A percentile compares a stretch with the other conserved stretches of the same genome.
Conservation (phyloP, 805 yeast species). For the Candida mattraensis region DNA sequence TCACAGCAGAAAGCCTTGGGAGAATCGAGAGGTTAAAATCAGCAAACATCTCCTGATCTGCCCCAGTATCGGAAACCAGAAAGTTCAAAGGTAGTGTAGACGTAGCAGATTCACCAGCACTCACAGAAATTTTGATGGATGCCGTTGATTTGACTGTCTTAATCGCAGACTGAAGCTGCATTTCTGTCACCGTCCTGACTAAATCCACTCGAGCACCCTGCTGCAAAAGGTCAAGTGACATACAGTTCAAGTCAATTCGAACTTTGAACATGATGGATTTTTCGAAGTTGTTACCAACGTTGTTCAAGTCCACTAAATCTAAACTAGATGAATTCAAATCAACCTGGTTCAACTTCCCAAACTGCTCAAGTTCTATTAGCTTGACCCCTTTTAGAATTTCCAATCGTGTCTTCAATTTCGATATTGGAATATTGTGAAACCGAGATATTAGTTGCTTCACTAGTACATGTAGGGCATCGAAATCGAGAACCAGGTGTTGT, state of each 20-base stretch:
- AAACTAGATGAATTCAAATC: neutral
- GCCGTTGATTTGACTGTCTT: slow-evolving; percentile 7
- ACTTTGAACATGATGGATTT: slow-evolving; percentile 26
- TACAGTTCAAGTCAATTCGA: slow-evolving; percentile 18
- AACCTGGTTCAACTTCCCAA: slow-evolving; percentile 12
- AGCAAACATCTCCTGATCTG: slow-evolving; percentile 11
- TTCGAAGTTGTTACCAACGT: slow-evolving; percentile 23
- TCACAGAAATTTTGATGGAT: slow-evolving; percentile 12
- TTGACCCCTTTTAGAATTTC: slow-evolving; percentile 20
- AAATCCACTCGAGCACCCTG: slow-evolving; percentile 19
- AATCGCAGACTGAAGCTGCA: slow-evolving; percentile 5
- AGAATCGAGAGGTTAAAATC: slow-evolving; percentile 26
- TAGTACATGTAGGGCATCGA: slow-evolving; percentile 15
- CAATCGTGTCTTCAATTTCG: slow-evolving; percentile 16
- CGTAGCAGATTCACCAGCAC: slow-evolving; percentile 3
- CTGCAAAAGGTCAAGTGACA: slow-evolving; percentile 15
- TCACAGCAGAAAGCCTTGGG: slow-evolving; percentile 33
- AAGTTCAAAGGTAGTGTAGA: slow-evolving; percentile 24
- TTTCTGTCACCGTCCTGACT: slow-evolving; percentile 7
- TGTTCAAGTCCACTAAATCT: slow-evolving; percentile 13
- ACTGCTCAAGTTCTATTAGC: slow-evolving; percentile 20
- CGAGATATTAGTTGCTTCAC: slow-evolving; percentile 13
- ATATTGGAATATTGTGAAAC: slow-evolving; percentile 22
- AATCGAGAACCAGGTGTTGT: slow-evolving; percentile 24
- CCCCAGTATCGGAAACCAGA: slow-evolving; percentile 19